A percentile compares a stretch with the other conserved stretches of the same genome.
Conservation (phyloP, 2,329 filamentous ascomycete species). For the Bipolaris zeicola region DNA sequence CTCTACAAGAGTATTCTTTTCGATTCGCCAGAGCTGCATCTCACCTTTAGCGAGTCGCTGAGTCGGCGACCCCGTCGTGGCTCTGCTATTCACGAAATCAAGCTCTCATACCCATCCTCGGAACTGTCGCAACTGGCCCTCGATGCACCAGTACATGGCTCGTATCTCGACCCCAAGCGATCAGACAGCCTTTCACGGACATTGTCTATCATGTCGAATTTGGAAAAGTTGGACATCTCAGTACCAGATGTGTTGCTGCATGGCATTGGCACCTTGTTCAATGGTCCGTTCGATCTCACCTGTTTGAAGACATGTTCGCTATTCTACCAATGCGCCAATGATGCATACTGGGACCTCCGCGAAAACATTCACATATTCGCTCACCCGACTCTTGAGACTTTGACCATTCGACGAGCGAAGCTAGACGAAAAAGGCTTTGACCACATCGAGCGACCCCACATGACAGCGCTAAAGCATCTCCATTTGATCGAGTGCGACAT, state of each 20-base stretch:
- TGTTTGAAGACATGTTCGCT: slow-evolving; percentile 40
- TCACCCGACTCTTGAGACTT: slow-evolving; percentile 34
- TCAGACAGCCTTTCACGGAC: slow-evolving; percentile 41
- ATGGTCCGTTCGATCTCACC: slow-evolving; percentile 41
- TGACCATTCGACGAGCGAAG: slow-evolving; percentile 38
- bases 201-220: slow-evolving; percentile 41
- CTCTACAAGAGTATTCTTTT: slow-evolving; percentile 42
- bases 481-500: slow-evolving; percentile 43
- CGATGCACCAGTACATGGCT: slow-evolving; percentile 34
- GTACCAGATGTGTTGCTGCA: slow-evolving; percentile 37
- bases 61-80: slow-evolving; percentile 39
- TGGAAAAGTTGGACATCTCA: slow-evolving; percentile 41
- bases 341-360: slow-evolving; percentile 42
- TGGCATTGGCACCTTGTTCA: slow-evolving; percentile 41
- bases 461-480: slow-evolving; percentile 35
- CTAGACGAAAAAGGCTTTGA: slow-evolving; percentile 41
- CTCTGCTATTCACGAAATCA: slow-evolving; percentile 42
- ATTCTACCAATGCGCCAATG: slow-evolving; percentile 41
- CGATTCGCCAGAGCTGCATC: slow-evolving; percentile 39
- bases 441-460: slow-evolving; percentile 38
- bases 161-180: slow-evolving; percentile 29
- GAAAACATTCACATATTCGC: slow-evolving; percentile 46
- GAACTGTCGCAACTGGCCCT: slow-evolving; percentile 39
- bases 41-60: slow-evolving; percentile 43
- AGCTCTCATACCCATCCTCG: slow-evolving; percentile 38